phyloP scores from a whole-genome alignment of 2,329 filamentous ascomycete species.

The Botrytis fabae region DNA sequence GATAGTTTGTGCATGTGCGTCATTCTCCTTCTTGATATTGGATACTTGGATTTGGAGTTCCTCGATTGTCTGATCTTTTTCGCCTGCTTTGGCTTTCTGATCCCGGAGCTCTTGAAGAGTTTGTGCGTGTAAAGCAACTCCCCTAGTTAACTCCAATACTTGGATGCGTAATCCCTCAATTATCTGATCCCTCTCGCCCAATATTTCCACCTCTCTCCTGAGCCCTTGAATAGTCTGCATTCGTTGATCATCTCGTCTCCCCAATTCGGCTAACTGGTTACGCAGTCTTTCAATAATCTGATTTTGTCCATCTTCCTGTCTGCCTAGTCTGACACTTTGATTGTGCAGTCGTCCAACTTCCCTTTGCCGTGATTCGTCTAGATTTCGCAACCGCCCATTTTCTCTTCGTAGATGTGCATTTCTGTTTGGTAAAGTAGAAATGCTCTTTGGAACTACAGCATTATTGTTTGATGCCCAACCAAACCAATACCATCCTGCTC shows the following conservation, averaged over 20 bases:
- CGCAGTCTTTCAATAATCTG: neutral
- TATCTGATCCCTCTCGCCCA: neutral
- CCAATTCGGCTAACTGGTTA: neutral
- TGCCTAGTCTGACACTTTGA: neutral
- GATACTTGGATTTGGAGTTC: neutral
- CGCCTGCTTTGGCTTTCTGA: neutral
- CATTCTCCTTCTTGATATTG: rapidly evolving
- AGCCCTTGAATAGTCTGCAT: neutral
- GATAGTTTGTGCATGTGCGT: neutral
- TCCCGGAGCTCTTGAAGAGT: neutral
- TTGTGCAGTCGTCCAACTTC: neutral
- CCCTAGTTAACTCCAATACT: neutral
- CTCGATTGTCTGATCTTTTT: neutral
- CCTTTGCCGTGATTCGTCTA: neutral
- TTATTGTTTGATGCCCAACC: neutral
- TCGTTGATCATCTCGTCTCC: neutral
- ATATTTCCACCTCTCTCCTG: no score
- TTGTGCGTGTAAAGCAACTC: neutral
- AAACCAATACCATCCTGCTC: neutral
- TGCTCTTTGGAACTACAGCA: neutral
- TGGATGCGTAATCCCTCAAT: neutral
- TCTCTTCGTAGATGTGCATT: neutral
- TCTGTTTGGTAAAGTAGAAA: neutral
- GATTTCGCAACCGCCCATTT: neutral
- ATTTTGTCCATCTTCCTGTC: neutral